phyloP scores from a whole-genome alignment of 148 eudicot genomes.

The Silene latifolia region DNA sequence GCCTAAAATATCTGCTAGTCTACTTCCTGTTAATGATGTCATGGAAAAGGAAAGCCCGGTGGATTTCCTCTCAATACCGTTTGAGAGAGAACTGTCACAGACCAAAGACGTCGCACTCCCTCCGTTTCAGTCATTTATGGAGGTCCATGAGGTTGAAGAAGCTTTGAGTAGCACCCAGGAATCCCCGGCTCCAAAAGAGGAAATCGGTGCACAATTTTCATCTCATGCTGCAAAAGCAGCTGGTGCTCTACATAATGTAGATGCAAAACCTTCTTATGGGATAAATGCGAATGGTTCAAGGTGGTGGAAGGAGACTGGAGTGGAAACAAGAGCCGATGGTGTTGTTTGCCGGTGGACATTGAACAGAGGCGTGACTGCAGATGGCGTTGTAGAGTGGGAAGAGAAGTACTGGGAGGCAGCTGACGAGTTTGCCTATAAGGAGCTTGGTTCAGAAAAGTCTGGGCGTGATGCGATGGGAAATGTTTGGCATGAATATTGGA shows the following conservation, averaged over 20 bases:
- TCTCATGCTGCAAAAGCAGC: constrained; percentile 75
- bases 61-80: constrained; percentile 51
- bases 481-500: constrained; percentile 93
- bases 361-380: constrained; percentile 74
- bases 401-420: constrained; percentile 98
- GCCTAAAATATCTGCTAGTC: constrained; percentile 27
- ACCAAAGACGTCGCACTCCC: constrained; percentile 47
- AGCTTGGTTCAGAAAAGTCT: constrained; percentile 92
- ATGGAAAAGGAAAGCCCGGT: constrained; percentile 54
- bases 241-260: constrained; percentile 45
- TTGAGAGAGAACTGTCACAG: constrained; percentile 51
- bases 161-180: constrained; percentile 29
- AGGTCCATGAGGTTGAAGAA: constrained; percentile 44
- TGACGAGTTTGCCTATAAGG: constrained; percentile 64
- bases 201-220: constrained; percentile 51
- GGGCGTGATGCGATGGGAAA: constrained; percentile 85
- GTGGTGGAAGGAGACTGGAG: constrained; percentile 90
- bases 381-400: constrained; percentile 79
- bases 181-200: constrained; percentile 36
- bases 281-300: constrained; percentile 68
- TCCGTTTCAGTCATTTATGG: constrained; percentile 63
- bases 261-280: constrained; percentile 38
- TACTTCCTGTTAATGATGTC: constrained; percentile 32
- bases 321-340: constrained; percentile 71
- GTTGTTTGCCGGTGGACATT: constrained; percentile 77